Base-by-base conservation (phyloP, 2,329 filamentous ascomycete genomes). In the Furcasterigmium sp. region DNA sequence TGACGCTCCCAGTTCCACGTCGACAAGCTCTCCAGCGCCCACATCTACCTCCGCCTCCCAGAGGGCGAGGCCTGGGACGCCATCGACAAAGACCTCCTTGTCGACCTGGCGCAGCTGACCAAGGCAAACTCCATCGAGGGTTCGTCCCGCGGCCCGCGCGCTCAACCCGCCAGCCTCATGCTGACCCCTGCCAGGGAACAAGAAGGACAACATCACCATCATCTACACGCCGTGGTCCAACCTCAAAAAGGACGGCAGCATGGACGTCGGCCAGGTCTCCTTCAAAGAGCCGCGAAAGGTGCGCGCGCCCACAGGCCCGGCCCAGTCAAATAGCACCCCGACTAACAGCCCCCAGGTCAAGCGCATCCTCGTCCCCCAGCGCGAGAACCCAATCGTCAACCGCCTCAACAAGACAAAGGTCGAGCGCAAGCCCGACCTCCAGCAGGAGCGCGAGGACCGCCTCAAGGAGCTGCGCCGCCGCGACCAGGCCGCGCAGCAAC, bases 201-300 rank as follows among this genome's bases (percentile, higher is more conserved):
- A 98, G 68, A 97, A 96, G 65, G 91, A 97, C 65, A 97, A 97
- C 66, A 74, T 98, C 56, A 95, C 90, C 14, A 66, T 98, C 58
- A 94, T 98, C 58, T 98, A 98, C 70, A 98, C 93, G 5, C 93
- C 93, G 7, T 97, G 93, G 90, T 86, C 87, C 36, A 98, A 98
- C 63, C 77, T 98, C 26, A 86, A 88, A 62, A 98, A 98, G 62
- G 89, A 94, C 59, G 91, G 91, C 23, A 88, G 85, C 62, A 98
- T 98, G 93, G 91, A 88, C 15, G 84, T 85, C 3, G 93, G 93
- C 18, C 93, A 98, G 62, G 93, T 98, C 42, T 85, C 87, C 50
- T 98, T 97, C 72, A 91, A 95, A 60, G 88, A 96, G 64, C 78
- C 76, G 32, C 89, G 88, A 56, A 84, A 84, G 67, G 76, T 75